Percentiles rank a stretch among this genome's conserved stretches.
These are phyloP conservation scores for Xylaria nigripes DNA, from an alignment of 495 filamentous ascomycete genomes.

Conservation along the genomic window DNA sequence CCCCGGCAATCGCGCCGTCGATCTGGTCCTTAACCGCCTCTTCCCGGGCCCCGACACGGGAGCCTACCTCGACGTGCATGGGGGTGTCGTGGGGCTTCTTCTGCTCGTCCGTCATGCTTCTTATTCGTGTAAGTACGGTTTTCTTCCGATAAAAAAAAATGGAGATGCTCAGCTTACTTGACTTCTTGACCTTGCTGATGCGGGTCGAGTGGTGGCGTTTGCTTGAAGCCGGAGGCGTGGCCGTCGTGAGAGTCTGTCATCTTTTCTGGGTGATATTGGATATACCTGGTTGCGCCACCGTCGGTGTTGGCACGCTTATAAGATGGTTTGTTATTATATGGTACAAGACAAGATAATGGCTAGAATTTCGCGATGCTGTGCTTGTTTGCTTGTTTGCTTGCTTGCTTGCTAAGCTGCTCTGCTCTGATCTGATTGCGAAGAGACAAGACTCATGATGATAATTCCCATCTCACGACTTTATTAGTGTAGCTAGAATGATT, in stretches of 20 bases:
- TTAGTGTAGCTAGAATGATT: neutral
- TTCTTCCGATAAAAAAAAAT: too few relatives aligned
- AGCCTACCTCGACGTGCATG: constrained; percentile 7
- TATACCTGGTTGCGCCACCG: neutral
- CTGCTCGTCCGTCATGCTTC: constrained; percentile 18
- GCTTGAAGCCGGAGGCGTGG: constrained; percentile 15
- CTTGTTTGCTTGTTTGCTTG: too few relatives aligned
- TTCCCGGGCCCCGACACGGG: constrained; percentile 10
- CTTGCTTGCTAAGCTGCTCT: too few relatives aligned
- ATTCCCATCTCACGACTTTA: neutral
- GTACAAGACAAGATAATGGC: too few relatives aligned
- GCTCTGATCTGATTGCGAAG: too few relatives aligned
- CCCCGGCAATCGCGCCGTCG: constrained; percentile 17
- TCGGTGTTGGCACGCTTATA: neutral
- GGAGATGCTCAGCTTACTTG: constrained; percentile 9
- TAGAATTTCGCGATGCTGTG: too few relatives aligned
- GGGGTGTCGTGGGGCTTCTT: constrained; percentile 9
- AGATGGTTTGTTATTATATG: too few relatives aligned
- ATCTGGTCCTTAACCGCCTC: constrained; percentile 23
- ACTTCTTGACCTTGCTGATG: constrained; percentile 13
- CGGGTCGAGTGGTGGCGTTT: constrained; percentile 14
- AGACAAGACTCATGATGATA: too few relatives aligned
- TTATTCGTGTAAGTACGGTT: too few relatives aligned
- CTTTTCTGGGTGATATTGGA: neutral
- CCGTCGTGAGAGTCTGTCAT: constrained; percentile 18